Base-by-base conservation (phyloP, 192 early-diverging fungal species). In the Umbelopsis vinacea region DNA sequence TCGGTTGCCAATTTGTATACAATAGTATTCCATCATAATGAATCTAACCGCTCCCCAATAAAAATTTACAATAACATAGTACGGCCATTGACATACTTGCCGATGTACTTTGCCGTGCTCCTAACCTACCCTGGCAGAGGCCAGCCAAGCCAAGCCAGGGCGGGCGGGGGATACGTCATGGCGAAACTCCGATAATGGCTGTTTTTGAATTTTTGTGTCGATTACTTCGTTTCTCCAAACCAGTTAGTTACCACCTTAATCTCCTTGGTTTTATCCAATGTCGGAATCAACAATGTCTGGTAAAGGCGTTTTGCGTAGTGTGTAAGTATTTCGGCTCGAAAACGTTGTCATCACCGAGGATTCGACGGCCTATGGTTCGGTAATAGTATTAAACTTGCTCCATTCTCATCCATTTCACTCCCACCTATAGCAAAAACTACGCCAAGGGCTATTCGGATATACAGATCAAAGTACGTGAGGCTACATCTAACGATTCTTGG, bases 401-500 rank as follows among this genome's bases (percentile, higher is more conserved):
- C 54, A 46, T n/a, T 67, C 19, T 24, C 19, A 60, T 43, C 26
- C 46, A 48, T 71, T 26, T 38, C 38, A 43, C 57, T 17, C 35
- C n/a, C 19, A 29, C 52, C 37, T 67, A 17, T 74, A 93, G 91
- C 69, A 95, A 95, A 86, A 95, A 95, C 82, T 93, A 92, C 81
- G 91, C 91, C 72, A 93, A 92, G 77, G 95, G 96, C 9, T 98
- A 96, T 79, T 88, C 92, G 63, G 94, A 96, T 74, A 90, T 95
- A 38, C 94, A 98, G 80, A 90, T 90, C 82, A 98, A 95, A 87
- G 96, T 96, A 60, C 87, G 91, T 66, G 83, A 89, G 66, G 93
- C 92, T 14, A 94, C 93, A 5, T 92, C 91, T 2, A 94, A 93
- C 75, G 90, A 93, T 75, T 82, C 88, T 68, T 88, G 90, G 79